phyloP scores from a whole-genome alignment of 2,329 filamentous ascomycete genomes.

The Fusarium robinianum region DNA sequence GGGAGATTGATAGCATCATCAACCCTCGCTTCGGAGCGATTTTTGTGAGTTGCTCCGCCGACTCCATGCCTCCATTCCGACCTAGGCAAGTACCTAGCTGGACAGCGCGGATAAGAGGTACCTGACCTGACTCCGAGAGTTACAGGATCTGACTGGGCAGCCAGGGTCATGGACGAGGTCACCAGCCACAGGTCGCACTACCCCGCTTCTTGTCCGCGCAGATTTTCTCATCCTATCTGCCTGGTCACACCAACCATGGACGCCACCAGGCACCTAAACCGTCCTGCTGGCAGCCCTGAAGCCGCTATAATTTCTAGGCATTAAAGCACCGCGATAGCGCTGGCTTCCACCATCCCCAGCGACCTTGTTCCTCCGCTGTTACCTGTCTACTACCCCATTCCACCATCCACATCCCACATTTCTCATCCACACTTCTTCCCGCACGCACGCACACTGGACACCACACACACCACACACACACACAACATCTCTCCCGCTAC shows the following conservation, averaged over 20 bases:
- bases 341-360: not conserved
- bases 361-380: not conserved
- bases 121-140: too few species aligned
- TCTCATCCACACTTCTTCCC: slow-evolving; percentile 9
- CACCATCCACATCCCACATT: slow-evolving; percentile 13
- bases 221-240: slow-evolving; percentile 7
- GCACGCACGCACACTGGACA: slow-evolving; percentile 1
- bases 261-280: too few species aligned
- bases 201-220: slow-evolving; percentile 22
- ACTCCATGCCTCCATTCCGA: too few species aligned
- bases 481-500: slow-evolving; percentile 13
- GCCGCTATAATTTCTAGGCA: too few species aligned
- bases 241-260: too few species aligned
- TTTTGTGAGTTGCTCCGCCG: too few species aligned
- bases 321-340: too few species aligned
- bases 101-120: not conserved
- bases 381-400: slow-evolving; percentile 3
- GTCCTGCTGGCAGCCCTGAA: too few species aligned
- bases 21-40: too few species aligned
- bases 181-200: slow-evolving; percentile 8
- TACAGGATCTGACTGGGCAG: not conserved
- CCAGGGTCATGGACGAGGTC: not conserved
- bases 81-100: too few species aligned
- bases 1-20: too few species aligned
- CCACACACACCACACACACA: slow-evolving; percentile 9